These are phyloP conservation scores for Pythium aquatile DNA, from an alignment of 352 stramenopile genomes.

Conservation along the genomic window DNA sequence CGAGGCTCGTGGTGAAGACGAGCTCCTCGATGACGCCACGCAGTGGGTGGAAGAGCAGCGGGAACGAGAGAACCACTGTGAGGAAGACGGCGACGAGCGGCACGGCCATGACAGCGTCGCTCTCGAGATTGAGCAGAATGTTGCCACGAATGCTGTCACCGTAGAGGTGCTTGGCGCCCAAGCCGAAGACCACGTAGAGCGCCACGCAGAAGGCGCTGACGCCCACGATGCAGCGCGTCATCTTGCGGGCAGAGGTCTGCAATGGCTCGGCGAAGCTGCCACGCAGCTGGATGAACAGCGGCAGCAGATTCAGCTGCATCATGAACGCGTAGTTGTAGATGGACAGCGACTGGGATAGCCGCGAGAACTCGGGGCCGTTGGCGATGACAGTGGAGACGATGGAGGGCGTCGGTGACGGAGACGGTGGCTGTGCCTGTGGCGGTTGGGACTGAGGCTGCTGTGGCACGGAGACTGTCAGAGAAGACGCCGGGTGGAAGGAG, in stretches of 20 bases:
- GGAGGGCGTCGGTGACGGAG: neutral
- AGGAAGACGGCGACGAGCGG: slow-evolving; percentile 67
- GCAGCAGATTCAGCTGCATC: slow-evolving; percentile 81
- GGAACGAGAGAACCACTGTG: slow-evolving; percentile 72
- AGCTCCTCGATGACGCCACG: slow-evolving; percentile 63
- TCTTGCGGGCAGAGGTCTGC: slow-evolving; percentile 42
- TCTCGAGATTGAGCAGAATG: slow-evolving; percentile 77
- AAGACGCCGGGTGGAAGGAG: slow-evolving; percentile 30
- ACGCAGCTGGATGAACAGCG: slow-evolving; percentile 69
- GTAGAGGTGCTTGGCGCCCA: slow-evolving; percentile 55
- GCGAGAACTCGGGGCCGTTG: slow-evolving; percentile 34
- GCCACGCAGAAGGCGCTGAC: slow-evolving; percentile 54
- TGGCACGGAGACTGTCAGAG: neutral
- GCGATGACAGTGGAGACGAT: slow-evolving; percentile 32
- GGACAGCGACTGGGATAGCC: slow-evolving; percentile 53
- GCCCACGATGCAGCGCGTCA: slow-evolving; percentile 49
- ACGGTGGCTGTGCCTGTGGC: too few relatives aligned
- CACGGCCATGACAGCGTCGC: slow-evolving; percentile 64
- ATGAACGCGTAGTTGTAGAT: slow-evolving; percentile 88
- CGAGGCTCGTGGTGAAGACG: slow-evolving; percentile 40
- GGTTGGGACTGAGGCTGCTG: neutral
- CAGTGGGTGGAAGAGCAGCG: slow-evolving; percentile 71
- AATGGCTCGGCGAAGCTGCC: slow-evolving; percentile 57
- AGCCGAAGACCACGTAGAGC: slow-evolving; percentile 64
- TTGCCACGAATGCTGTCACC: slow-evolving; percentile 58